Evolutionary conservation across 2,329 filamentous ascomycete genomes (phyloP).

Genomic region (Microascus cirrosus): DNA sequence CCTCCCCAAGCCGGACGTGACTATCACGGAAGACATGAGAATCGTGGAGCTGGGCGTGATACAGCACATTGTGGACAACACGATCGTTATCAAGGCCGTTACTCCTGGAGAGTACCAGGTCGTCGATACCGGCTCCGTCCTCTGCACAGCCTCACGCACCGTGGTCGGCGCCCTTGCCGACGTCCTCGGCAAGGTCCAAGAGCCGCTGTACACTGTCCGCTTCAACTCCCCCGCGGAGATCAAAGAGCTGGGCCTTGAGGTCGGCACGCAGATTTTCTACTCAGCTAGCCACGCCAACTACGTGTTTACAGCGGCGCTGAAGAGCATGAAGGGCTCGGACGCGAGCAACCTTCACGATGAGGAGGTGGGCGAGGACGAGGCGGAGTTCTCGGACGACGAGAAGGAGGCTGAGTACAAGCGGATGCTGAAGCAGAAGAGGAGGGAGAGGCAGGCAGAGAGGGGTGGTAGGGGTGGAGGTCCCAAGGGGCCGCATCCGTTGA

Average conservation of each 20-base stretch:
- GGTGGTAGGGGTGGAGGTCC: constrained; percentile 18
- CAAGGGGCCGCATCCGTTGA: constrained; percentile 23
- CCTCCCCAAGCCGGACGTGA: constrained; percentile 65
- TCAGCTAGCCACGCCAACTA: constrained; percentile 67
- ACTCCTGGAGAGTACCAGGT: constrained; percentile 75
- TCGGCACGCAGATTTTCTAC: constrained; percentile 65
- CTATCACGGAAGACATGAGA: constrained; percentile 65
- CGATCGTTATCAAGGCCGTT: constrained; percentile 67
- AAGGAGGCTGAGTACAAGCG: constrained; percentile 76
- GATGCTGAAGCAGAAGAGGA: constrained; percentile 55
- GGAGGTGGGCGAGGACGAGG: constrained; percentile 73
- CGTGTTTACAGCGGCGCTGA: constrained; percentile 77
- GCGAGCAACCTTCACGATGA: constrained; percentile 94
- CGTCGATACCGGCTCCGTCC: constrained; percentile 70
- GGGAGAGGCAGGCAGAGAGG: constrained; percentile 21
- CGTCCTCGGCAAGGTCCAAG: constrained; percentile 73
- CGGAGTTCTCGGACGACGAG: constrained; percentile 96
- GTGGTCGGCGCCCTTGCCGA: constrained; percentile 78
- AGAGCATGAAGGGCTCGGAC: constrained; percentile 75
- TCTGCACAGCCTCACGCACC: constrained; percentile 65
- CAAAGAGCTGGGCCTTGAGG: constrained; percentile 51
- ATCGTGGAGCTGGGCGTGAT: constrained; percentile 67
- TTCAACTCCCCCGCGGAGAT: constrained; percentile 63
- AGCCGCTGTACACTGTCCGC: constrained; percentile 74
- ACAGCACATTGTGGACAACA: constrained; percentile 67